A percentile compares a stretch with the other conserved stretches of the same genome.
Conservation (phyloP, 1,139 yeast genomes). For the Scheffersomyces illinoinensis region DNA sequence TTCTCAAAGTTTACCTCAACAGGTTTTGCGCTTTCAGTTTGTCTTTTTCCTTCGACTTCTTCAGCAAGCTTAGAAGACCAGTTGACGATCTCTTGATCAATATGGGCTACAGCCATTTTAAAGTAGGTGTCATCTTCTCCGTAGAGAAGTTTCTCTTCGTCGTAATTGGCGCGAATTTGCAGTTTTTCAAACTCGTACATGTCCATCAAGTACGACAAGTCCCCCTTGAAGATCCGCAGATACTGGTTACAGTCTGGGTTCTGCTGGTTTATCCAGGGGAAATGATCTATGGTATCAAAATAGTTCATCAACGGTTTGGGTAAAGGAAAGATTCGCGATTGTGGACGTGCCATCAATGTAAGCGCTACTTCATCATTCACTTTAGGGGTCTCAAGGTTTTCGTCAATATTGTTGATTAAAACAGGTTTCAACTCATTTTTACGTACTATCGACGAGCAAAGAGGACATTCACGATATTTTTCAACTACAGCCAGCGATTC, state of each 20-base stretch:
- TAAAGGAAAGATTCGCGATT: slow-evolving; percentile 59
- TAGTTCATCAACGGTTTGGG: slow-evolving; percentile 48
- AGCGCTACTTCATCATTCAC: slow-evolving; percentile 61
- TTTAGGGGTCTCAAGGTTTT: slow-evolving; percentile 59
- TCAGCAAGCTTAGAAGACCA: slow-evolving; percentile 29
- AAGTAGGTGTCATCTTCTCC: slow-evolving; percentile 62
- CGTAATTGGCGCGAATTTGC: slow-evolving; percentile 46
- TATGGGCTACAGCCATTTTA: slow-evolving; percentile 55
- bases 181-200: slow-evolving; percentile 60
- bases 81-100: slow-evolving; percentile 44
- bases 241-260: slow-evolving; percentile 29
- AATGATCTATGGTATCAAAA: slow-evolving; percentile 25
- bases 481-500: slow-evolving; percentile 44
- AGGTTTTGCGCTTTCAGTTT: neutral
- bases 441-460: slow-evolving; percentile 71
- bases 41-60: slow-evolving; percentile 1
- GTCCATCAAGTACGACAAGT: slow-evolving; percentile 48
- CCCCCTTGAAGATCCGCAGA: slow-evolving; percentile 66
- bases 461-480: slow-evolving; percentile 76
- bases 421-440: slow-evolving; percentile 70
- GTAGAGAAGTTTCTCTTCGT: slow-evolving; percentile 58
- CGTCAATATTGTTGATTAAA: slow-evolving; percentile 54
- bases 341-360: slow-evolving; percentile 71
- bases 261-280: slow-evolving; percentile 29
- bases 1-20: neutral